Percentiles rank a stretch among this genome's conserved stretches.
These are phyloP conservation scores for Scheffersomyces ergatensis DNA, from an alignment of 805 yeast genomes.

Conservation along the genomic window DNA sequence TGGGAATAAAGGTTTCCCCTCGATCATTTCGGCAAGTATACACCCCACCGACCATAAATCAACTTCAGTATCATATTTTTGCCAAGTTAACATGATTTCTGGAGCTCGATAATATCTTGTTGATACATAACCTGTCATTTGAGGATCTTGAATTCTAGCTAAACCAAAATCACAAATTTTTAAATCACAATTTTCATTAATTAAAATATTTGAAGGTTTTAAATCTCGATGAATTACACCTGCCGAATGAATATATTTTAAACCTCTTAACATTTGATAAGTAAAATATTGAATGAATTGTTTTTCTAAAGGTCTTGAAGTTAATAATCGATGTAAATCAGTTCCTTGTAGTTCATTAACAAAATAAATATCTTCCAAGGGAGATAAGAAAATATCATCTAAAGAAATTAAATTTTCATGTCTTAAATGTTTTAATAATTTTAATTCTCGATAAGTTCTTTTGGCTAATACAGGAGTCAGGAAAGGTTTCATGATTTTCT, in stretches of 20 bases:
- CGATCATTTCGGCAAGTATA: conserved; percentile 95
- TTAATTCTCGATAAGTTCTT: conserved; percentile 93
- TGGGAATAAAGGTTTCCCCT: conserved; percentile 95
- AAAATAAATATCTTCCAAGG: conserved; percentile 91
- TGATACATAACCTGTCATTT: conserved; percentile 97
- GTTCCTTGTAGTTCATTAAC: conserved; percentile 98
- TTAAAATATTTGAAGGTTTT: conserved; percentile 79
- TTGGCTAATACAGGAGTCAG: conserved; percentile 92
- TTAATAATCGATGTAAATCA: conserved; percentile 85
- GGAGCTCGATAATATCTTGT: conserved; percentile 97
- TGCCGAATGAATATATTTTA: conserved; percentile 87
- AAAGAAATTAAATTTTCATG: conserved; percentile 93
- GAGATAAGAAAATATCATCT: conserved; percentile 91
- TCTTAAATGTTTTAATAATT: conserved; percentile 84
- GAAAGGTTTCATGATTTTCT: conserved; percentile 97
- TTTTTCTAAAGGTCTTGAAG: conserved; percentile 90
- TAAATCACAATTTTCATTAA: conserved; percentile 87
- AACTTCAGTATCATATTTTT: conserved; percentile 92
- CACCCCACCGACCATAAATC: conserved; percentile 99
- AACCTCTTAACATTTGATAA: conserved; percentile 88
- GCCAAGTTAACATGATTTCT: conserved; percentile 98
- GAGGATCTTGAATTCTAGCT: conserved; percentile 97
- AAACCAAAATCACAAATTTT: conserved; percentile 93
- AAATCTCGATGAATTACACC: conserved; percentile 90
- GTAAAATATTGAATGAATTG: conserved; percentile 96